Evolutionary conservation across 192 early-diverging fungal genomes (phyloP), one percentile per base, ranked within the genome.

Genomic region (Coemansia sp.): DNA sequence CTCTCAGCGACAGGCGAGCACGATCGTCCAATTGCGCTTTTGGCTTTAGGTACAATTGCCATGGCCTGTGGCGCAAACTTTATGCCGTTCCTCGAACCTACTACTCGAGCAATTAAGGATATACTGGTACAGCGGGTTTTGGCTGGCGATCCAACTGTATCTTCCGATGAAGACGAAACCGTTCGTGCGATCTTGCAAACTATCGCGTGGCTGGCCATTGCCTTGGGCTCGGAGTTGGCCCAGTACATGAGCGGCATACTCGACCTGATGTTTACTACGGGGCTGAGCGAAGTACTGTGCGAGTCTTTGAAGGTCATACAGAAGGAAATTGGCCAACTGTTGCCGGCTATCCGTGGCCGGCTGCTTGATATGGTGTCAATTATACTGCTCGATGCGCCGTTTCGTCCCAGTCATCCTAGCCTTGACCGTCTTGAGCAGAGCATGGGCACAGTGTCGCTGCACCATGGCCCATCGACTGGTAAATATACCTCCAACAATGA

Each of bases 241-340:
- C 93, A 92, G 65, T 88, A 96, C 72, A 87, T 97, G 87, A 90
- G 93, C 61, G 94, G 93, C 27, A 72, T 98, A 18, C 70, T 98
- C 52, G 95, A 97, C 64, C 83, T 94, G 63, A 97, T 99, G 93
- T 97, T 99, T 69, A 87, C 91, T 3, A 87, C 89, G 18, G 96
- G 96, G 22, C 80, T 98, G 40, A 95, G 88, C 67, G 89, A 94
- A 55, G 84, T 90, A 36, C 78, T 99, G 58, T 89, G 90, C n/a
- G 84, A 90, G 53, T 92, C 95, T 12, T 81, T 99, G 69, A 85
- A 86, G 16, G 88, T 95, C 47, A 79, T 99, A 38, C 90, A 92
- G 64, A 86, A 83, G 57, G 87, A 92, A 81, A 97, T 97, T 70
- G 89, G 90, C 65, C 92, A 93, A 34, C 79, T 99, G 57, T 61